Conservation (phyloP, 1,284 basidiomycete genomes). For the Athelia psychrophila region DNA sequence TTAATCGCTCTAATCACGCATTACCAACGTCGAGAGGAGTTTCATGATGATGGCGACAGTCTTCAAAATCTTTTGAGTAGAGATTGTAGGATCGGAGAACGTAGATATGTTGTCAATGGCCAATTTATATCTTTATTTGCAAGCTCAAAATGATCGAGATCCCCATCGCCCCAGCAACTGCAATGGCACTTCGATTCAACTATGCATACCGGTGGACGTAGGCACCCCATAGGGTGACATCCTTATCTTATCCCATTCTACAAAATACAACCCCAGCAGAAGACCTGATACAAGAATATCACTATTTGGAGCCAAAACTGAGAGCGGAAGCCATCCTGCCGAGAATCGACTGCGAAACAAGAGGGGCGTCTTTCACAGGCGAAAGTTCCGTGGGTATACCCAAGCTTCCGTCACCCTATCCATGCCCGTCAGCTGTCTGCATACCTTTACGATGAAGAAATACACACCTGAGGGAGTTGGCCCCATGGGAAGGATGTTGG, state of each 20-base stretch:
- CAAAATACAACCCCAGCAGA: too few relatives aligned
- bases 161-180: too few relatives aligned
- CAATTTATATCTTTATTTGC: background rate
- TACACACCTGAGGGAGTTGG: conserved; percentile 31
- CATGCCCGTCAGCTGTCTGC: conserved; percentile 1
- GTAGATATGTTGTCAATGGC: background rate
- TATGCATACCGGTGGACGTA: too few relatives aligned
- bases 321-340: conserved; percentile 21
- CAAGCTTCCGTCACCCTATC: conserved; percentile 29
- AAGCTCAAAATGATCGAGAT: too few relatives aligned
- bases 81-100: too few relatives aligned
- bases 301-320: conserved; percentile 6
- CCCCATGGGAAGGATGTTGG: conserved; percentile 40
- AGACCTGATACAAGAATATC: too few relatives aligned
- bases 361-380: conserved; percentile 51
- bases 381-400: conserved; percentile 63
- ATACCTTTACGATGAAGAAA: background rate
- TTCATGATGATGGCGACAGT: conserved; percentile 74
- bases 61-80: background rate
- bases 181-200: too few relatives aligned
- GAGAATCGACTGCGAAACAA: conserved; percentile 35
- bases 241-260: too few relatives aligned
- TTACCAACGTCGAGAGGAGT: conserved; percentile 67
- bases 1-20: conserved; percentile 78
- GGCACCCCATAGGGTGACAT: too few relatives aligned